These are phyloP conservation scores for Blepharisma stoltei DNA, from an alignment of 73 alveolate genomes.

Conservation along the genomic window DNA sequence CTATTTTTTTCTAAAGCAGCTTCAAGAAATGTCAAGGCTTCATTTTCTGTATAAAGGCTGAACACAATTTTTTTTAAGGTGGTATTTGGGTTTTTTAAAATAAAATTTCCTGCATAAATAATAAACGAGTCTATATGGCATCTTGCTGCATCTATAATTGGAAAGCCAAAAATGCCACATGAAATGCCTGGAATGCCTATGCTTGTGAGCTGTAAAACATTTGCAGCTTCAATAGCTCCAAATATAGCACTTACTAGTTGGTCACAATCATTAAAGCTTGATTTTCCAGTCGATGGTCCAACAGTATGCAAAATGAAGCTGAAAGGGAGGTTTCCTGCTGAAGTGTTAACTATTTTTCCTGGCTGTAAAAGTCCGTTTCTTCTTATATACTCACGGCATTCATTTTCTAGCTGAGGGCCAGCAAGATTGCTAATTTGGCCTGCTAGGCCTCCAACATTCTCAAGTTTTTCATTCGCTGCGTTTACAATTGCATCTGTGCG, in stretches of 20 bases:
- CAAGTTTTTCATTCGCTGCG: neutral
- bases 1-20: no score
- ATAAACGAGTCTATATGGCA: conserved; percentile 14
- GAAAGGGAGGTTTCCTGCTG: neutral
- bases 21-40: no score
- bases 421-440: neutral
- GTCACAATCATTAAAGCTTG: conserved; percentile 31
- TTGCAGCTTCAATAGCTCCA: neutral
- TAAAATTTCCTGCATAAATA: neutral
- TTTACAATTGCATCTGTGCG: neutral
- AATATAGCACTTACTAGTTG: conserved; percentile 9
- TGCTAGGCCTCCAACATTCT: conserved; percentile 1
- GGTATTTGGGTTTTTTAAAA: no score
- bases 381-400: neutral
- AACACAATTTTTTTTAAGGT: no score
- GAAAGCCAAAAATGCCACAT: conserved; percentile 30
- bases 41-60: no score
- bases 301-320: conserved; percentile 57
- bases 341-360: neutral
- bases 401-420: neutral
- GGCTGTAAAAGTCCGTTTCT: neutral
- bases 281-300: conserved; percentile 76
- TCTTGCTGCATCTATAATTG: conserved; percentile 20
- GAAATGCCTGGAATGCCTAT: conserved; percentile 33
- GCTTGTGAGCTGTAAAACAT: neutral